phyloP scores from a whole-genome alignment of 306 rosid genomes.

The Amphicarpaea edgeworthii region DNA sequence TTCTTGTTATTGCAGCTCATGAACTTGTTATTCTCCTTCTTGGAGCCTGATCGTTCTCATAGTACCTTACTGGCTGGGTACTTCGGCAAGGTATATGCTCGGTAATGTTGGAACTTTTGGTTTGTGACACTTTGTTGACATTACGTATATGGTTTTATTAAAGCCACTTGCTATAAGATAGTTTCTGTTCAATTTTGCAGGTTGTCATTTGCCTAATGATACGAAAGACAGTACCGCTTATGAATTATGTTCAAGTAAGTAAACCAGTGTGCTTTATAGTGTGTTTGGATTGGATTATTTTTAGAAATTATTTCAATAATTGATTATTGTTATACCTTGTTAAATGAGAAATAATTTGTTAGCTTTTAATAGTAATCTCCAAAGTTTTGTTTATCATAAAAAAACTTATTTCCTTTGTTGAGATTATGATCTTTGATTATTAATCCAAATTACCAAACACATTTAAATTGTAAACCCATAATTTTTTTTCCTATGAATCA shows the following conservation, averaged over 20 bases:
- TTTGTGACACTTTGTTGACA: slow-evolving; percentile 14
- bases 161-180: slow-evolving; percentile 29
- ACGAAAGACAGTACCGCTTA: slow-evolving; percentile 87
- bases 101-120: slow-evolving; percentile 32
- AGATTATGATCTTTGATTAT: not conserved
- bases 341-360: not conserved
- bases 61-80: slow-evolving; percentile 87
- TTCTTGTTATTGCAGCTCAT: slow-evolving; percentile 73
- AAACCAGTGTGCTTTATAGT: slow-evolving; percentile 25
- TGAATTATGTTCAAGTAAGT: slow-evolving; percentile 97
- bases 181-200: slow-evolving; percentile 51
- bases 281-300: not conserved
- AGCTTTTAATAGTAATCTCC: not conserved
- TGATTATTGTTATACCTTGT: not conserved
- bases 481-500: not conserved
- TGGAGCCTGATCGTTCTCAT: slow-evolving; percentile 84
- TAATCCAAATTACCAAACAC: not conserved
- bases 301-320: not conserved
- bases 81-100: slow-evolving; percentile 84
- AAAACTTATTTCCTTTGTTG: not conserved
- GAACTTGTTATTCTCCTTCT: slow-evolving; percentile 90
- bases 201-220: slow-evolving; percentile 93
- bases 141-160: slow-evolving; percentile 3
- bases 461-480: not conserved
- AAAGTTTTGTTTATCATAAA: not conserved